phyloP scores from a whole-genome alignment of 1,284 basidiomycete species.

The Microbotryomycetes sp. region DNA sequence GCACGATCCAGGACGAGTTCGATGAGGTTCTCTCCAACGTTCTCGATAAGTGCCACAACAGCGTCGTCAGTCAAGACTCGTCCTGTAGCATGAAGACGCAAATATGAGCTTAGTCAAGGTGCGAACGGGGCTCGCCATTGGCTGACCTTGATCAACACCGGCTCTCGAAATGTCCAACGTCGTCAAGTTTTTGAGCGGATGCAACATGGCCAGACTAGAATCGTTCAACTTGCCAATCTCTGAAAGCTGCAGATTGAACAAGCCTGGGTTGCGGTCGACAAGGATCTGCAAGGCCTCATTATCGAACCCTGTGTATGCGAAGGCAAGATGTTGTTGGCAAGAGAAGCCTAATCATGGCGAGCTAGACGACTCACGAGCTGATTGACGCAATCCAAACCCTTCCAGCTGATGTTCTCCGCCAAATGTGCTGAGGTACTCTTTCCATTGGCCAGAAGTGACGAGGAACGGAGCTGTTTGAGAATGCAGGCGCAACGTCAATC shows the following conservation, averaged over 20 bases:
- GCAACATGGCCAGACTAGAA: conserved; percentile 55
- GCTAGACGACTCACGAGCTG: conserved; percentile 27
- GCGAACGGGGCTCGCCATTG: too few relatives aligned
- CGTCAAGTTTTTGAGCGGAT: conserved; percentile 50
- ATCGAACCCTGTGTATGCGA: conserved; percentile 56
- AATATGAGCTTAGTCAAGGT: too few relatives aligned
- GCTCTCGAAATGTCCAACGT: conserved; percentile 60
- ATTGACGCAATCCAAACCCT: conserved; percentile 58
- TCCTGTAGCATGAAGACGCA: conserved; percentile 45
- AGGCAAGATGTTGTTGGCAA: background rate
- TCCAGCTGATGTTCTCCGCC: conserved; percentile 49
- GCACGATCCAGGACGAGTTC: conserved; percentile 46
- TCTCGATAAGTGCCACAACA: conserved; percentile 53
- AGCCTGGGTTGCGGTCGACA: conserved; percentile 54
- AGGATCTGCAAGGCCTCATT: conserved; percentile 61
- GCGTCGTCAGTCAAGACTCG: conserved; percentile 53
- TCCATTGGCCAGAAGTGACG: conserved; percentile 51
- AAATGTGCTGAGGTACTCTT: conserved; percentile 61
- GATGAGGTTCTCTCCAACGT: conserved; percentile 51
- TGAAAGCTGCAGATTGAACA: conserved; percentile 67
- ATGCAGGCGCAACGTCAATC: background rate
- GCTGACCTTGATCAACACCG: conserved; percentile 37
- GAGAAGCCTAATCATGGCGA: too few relatives aligned
- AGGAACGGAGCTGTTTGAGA: conserved; percentile 16
- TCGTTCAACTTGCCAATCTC: conserved; percentile 71